Evolutionary conservation across 2,329 filamentous ascomycete genomes (phyloP), one percentile per base, ranked within the genome.

Genomic region (Arthrobotrys conoides): DNA sequence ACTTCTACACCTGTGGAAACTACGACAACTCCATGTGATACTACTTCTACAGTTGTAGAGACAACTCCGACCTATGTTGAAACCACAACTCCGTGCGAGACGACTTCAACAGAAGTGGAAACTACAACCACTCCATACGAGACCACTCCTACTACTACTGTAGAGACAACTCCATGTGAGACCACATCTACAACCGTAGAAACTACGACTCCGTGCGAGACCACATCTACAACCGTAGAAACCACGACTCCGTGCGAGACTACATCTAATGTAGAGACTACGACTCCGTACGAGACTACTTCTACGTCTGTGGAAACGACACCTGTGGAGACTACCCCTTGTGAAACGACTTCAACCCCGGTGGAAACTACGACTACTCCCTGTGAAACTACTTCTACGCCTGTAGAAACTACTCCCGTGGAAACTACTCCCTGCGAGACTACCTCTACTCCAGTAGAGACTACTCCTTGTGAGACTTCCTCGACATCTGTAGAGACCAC

Each of bases 21-120:
- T n/a, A 41, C 38, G 33, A 51, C 66, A 1, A 63, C 68, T 65
- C 46, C 51, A 16, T 69, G 65, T n/a, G 63, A 66, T 8, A 66
- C 63, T 53, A 38, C 63, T n/a, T 22, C 63, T 33, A 18, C 63
- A 3, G 12, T 48, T 18, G 46, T 38, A 30, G 46, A 51, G 10
- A 66, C 63, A 1, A 73, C 63, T 65, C 38, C 68, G 0, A 61
- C 27, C 41, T 20, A n/a, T n/a, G 16, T 46, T n/a, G 41, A 46
- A 18, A 38, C 36, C 36, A 55, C 49, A 9, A 41, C 44, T 20
- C 44, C 44, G 44, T 46, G 44, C n/a, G 44, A 46, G 44, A 46
- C 44, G 3, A 46, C n/a, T 6, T 46, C 44, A 3, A 46, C 44
- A 46, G 5, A 5, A 6, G 44, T 46, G 4, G 44, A 46, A 46